phyloP scores from a whole-genome alignment of 441 rosid genomes.

The Mallotus repandus region DNA sequence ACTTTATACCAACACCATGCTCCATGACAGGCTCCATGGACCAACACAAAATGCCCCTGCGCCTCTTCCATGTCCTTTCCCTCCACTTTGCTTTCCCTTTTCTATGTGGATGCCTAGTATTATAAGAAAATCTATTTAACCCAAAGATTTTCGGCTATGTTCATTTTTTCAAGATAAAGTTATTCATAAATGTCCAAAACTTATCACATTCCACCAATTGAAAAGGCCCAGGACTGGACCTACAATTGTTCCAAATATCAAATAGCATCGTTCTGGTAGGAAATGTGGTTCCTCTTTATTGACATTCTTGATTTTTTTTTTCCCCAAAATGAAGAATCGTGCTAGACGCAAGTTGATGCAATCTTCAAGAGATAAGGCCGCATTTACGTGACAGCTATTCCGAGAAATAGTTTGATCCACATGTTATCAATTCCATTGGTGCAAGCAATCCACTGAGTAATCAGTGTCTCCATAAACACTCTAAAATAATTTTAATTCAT shows the following conservation, averaged over 20 bases:
- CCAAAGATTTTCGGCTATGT: neutral
- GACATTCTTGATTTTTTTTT: neutral
- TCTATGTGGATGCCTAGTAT: neutral
- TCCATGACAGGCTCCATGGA: conserved; percentile 66
- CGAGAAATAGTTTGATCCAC: neutral
- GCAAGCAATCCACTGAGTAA: neutral
- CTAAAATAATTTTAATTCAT: neutral
- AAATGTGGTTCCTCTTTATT: neutral
- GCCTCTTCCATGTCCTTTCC: conserved; percentile 23
- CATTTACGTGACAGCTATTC: neutral
- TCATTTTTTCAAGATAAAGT: neutral
- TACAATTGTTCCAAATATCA: neutral
- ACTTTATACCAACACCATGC: conserved; percentile 80
- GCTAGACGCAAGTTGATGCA: neutral
- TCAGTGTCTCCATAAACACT: neutral
- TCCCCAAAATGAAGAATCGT: neutral
- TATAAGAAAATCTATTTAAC: neutral
- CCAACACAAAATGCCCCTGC: conserved; percentile 47
- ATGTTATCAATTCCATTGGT: neutral
- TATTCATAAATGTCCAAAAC: neutral
- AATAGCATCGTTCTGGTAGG: too few relatives aligned
- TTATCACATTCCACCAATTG: neutral
- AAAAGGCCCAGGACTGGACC: neutral
- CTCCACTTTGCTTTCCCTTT: neutral
- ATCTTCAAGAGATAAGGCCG: neutral